Conservation (phyloP, 75 land plant species). For the Pinus albicaulis region DNA sequence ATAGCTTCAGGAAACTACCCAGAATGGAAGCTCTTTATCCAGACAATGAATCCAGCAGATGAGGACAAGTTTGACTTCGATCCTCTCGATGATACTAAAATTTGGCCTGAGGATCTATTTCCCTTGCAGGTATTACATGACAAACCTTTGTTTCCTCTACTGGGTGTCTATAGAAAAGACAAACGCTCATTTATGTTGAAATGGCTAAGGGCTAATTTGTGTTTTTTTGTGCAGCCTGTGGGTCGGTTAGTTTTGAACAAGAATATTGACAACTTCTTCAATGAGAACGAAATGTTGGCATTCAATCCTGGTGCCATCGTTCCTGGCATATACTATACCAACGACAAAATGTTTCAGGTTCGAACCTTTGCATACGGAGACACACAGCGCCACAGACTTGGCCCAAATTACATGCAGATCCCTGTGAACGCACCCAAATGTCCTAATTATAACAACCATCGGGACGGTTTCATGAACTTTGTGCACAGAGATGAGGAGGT, state of each 20-base stretch:
- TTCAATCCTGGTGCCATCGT: conserved; percentile 39
- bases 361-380: conserved; percentile 43
- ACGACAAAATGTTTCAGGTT: conserved; percentile 46
- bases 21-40: conserved; percentile 45
- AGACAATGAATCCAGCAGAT: conserved; percentile 43
- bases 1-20: conserved; percentile 49
- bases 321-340: conserved; percentile 46
- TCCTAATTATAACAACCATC: conserved; percentile 50
- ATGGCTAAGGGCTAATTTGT: background rate
- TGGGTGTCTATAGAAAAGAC: no score
- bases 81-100: conserved; percentile 45
- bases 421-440: conserved; percentile 55
- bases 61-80: conserved; percentile 45
- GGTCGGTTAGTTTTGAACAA: conserved; percentile 50
- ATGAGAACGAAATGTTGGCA: conserved; percentile 49
- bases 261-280: conserved; percentile 46
- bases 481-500: conserved; percentile 55
- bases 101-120: conserved; percentile 44
- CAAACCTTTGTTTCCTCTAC: no score
- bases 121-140: conserved; percentile 25
- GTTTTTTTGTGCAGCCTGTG: conserved; percentile 30
- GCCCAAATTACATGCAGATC: conserved; percentile 43
- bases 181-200: background rate
- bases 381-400: conserved; percentile 41
- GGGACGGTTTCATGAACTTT: conserved; percentile 48